Conservation (phyloP, 2,329 filamentous ascomycete species). For the Stachybotrys elegans region DNA sequence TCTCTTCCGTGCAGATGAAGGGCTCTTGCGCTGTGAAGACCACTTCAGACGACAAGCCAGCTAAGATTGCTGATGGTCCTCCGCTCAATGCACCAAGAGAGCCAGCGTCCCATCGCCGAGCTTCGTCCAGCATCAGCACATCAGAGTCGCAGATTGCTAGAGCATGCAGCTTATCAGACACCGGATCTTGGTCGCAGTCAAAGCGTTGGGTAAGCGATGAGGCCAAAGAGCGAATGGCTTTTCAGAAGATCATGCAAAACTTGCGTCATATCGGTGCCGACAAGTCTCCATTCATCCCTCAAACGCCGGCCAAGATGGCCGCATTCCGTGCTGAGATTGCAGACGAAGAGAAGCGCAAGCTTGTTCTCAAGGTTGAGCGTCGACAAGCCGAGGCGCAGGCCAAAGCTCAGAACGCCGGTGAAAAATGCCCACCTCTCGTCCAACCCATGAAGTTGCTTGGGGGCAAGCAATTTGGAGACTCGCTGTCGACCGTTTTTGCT, state of each 20-base stretch:
- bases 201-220: constrained; percentile 32
- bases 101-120: constrained; percentile 6
- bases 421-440: constrained; percentile 3
- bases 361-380: constrained; percentile 18
- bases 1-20: too few species aligned
- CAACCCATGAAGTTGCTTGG: constrained; percentile 16
- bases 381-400: constrained; percentile 13
- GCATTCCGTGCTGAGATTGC: constrained; percentile 24
- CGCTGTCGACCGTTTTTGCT: constrained; percentile 27
- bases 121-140: neutral
- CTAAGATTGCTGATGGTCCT: too few species aligned
- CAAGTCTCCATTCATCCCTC: constrained; percentile 32
- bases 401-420: constrained; percentile 8
- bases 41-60: too few species aligned
- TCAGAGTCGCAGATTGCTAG: neutral
- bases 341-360: constrained; percentile 18
- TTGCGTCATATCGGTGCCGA: constrained; percentile 28
- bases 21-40: too few species aligned
- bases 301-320: constrained; percentile 26
- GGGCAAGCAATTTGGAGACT: constrained; percentile 21
- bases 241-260: constrained; percentile 29
- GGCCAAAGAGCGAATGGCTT: constrained; percentile 25
- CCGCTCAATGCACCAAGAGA: constrained; percentile 14
- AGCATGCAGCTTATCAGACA: constrained; percentile 7
- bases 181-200: constrained; percentile 31